Conservation (phyloP, 2,329 filamentous ascomycete species). For the Aspergillus chevalieri region DNA sequence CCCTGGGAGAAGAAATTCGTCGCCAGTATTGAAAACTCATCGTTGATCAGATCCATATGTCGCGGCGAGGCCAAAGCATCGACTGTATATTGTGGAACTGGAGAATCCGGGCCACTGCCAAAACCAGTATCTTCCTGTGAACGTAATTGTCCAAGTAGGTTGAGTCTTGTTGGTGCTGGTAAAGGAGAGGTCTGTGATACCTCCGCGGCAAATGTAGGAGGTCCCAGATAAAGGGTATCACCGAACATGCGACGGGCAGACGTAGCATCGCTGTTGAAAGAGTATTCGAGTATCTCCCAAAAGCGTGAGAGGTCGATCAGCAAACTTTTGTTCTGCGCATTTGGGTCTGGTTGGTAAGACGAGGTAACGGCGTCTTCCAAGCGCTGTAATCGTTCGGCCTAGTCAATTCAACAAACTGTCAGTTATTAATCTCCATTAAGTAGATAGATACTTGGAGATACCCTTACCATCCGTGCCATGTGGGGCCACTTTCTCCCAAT, state of each 20-base stretch:
- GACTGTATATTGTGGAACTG: conserved; percentile 10
- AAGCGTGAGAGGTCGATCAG: conserved; percentile 44
- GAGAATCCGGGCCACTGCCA: conserved; percentile 5
- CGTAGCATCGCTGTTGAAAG: conserved; percentile 35
- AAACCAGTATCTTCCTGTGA: neutral
- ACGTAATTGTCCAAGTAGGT: conserved; percentile 11
- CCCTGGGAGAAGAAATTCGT: conserved; percentile 46
- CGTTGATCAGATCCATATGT: conserved; percentile 25
- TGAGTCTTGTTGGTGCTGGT: conserved; percentile 39
- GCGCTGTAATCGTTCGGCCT: conserved; percentile 40
- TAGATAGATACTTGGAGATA: neutral
- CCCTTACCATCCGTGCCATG: conserved; percentile 38
- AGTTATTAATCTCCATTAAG: neutral
- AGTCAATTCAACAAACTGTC: neutral
- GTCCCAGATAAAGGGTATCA: conserved; percentile 30
- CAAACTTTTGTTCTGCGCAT: conserved; percentile 30
- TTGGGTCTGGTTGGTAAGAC: conserved; percentile 35
- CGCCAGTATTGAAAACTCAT: conserved; percentile 43
- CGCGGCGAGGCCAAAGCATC: conserved; percentile 16
- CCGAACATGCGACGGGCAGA: conserved; percentile 38
- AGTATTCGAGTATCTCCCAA: conserved; percentile 46
- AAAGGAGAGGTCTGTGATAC: conserved; percentile 40
- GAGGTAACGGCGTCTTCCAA: conserved; percentile 41
- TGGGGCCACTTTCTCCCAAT: conserved; percentile 42
- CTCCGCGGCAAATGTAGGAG: conserved; percentile 24